phyloP scores from a whole-genome alignment of 768 basidiomycete species.

The Pulveroboletus sp. region DNA sequence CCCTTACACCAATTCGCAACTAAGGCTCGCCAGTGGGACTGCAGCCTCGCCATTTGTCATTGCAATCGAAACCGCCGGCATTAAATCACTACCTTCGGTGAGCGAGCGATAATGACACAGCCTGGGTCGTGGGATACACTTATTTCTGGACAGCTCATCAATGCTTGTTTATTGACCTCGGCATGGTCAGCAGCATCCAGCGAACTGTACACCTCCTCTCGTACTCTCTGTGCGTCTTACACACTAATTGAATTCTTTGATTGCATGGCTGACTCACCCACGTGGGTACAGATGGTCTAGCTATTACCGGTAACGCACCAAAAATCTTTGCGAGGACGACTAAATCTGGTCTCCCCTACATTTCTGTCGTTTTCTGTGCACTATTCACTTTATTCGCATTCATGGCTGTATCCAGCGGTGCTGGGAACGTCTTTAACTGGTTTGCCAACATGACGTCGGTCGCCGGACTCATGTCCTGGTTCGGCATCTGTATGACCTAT shows the following conservation, averaged over 20 bases:
- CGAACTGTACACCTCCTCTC: too few species aligned
- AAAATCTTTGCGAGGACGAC: constrained; percentile 68
- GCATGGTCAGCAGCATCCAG: too few species aligned
- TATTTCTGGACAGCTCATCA: constrained; percentile 53
- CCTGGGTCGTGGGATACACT: constrained; percentile 5
- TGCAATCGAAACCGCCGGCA: constrained; percentile 82
- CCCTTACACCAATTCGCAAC: too few species aligned
- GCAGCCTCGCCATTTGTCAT: constrained; percentile 89
- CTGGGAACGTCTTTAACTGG: constrained; percentile 77
- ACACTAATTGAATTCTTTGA: not conserved
- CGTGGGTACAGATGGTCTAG: constrained; percentile 64
- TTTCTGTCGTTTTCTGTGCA: constrained; percentile 65
- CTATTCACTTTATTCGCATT: constrained; percentile 61
- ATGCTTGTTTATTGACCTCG: constrained; percentile 78
- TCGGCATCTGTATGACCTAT: constrained; percentile 69
- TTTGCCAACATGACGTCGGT: constrained; percentile 73
- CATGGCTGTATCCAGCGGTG: too few species aligned
- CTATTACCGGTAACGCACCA: constrained; percentile 77
- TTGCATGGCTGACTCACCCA: not conserved
- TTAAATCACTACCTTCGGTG: constrained; percentile 77
- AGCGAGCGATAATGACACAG: constrained; percentile 24
- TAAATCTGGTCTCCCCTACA: constrained; percentile 70
- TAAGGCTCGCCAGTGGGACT: constrained; percentile 51
- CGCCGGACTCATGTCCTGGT: constrained; percentile 76
- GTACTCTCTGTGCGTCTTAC: constrained; percentile 67